These are phyloP conservation scores for Baudoinia panamericana DNA, from an alignment of 495 filamentous ascomycete genomes.

Conservation along the genomic window DNA sequence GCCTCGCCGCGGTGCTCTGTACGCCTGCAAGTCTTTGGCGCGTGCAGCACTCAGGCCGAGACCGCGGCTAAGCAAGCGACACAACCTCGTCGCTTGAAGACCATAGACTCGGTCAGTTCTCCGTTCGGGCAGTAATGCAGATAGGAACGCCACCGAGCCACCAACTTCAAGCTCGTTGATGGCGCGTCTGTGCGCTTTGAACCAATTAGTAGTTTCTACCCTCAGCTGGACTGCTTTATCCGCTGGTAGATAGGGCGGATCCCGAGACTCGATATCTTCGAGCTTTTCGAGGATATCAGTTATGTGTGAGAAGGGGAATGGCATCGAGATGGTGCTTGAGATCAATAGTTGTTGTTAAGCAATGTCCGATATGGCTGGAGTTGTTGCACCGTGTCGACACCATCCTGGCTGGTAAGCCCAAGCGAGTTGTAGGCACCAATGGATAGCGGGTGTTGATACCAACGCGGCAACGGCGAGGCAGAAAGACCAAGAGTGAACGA, in stretches of 20 bases:
- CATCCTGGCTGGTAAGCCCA: not conserved
- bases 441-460: no score
- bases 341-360: not conserved
- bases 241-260: conserved; percentile 11
- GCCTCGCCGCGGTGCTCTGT: conserved; percentile 41
- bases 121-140: conserved; percentile 59
- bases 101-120: conserved; percentile 63
- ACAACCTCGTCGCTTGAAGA: conserved; percentile 46
- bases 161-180: conserved; percentile 42
- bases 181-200: conserved; percentile 38
- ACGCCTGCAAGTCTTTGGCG: conserved; percentile 47
- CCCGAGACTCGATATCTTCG: conserved; percentile 13
- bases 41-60: conserved; percentile 47
- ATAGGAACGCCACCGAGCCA: conserved; percentile 45
- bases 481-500: no score
- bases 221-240: conserved; percentile 2
- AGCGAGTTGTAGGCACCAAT: no score
- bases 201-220: conserved; percentile 37
- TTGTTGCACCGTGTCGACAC: no score
- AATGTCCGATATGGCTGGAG: no score
- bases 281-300: conserved; percentile 6
- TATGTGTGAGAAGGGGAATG: conserved; percentile 12
- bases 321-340: conserved; percentile 7
- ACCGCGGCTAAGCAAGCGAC: conserved; percentile 49
- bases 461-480: no score